These are phyloP conservation scores for Lachancea sp. DNA, from an alignment of 805 yeast species.

Conservation along the genomic window DNA sequence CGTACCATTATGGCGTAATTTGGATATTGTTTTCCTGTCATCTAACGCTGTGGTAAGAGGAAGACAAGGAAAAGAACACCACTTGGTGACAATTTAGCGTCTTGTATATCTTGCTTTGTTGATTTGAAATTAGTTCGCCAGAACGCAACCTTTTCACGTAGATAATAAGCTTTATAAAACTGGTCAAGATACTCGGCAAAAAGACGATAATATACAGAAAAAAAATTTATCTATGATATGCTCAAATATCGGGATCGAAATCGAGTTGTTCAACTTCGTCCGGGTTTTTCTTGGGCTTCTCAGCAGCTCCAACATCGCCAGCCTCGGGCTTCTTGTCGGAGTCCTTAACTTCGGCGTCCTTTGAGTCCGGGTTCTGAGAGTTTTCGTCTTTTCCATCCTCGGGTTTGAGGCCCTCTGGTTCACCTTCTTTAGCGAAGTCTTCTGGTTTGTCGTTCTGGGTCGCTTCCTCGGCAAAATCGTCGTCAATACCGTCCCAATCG, in stretches of 20 bases:
- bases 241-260: constrained; percentile 7
- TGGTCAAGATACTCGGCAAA: not conserved
- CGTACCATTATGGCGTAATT: not conserved
- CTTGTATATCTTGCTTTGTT: too few species aligned
- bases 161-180: not conserved
- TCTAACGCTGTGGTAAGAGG: too few species aligned
- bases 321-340: not conserved
- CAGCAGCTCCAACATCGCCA: not conserved
- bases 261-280: constrained; percentile 6
- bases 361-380: not conserved
- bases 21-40: not conserved
- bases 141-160: not conserved
- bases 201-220: too few species aligned
- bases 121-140: not conserved
- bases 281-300: constrained; percentile 1
- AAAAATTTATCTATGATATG: too few species aligned
- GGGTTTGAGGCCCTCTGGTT: not conserved
- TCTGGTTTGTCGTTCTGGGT: not conserved
- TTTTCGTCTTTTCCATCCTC: not conserved
- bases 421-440: too few species aligned
- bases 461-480: constrained; percentile 8
- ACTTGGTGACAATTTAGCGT: too few species aligned
- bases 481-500: constrained; percentile 65
- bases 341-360: not conserved
- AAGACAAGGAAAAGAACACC: too few species aligned